Evolutionary conservation across 768 basidiomycete genomes (phyloP).

Genomic region (Phlebiopsis flavidoalba): DNA sequence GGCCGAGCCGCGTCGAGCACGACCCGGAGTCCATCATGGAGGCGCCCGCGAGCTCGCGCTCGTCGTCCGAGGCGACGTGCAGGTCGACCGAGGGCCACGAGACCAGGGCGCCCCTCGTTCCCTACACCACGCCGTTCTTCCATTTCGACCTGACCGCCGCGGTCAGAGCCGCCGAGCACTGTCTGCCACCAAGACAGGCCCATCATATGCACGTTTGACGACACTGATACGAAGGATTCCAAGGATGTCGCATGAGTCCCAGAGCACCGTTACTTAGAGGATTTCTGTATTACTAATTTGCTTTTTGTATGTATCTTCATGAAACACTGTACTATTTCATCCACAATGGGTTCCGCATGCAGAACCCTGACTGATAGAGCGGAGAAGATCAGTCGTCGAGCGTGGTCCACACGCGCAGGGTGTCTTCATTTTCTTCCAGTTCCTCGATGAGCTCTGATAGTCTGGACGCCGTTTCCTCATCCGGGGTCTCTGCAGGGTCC

Average conservation of each 20-base stretch:
- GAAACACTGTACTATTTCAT: not conserved
- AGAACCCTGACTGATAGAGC: not conserved
- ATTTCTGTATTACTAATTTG: not conserved
- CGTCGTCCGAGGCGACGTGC: conserved; percentile 4
- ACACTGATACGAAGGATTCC: not conserved
- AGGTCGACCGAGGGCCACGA: not conserved
- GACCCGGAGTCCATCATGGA: conserved; percentile 2
- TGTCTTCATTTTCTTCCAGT: conserved; percentile 55
- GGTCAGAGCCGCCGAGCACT: conserved; percentile 25
- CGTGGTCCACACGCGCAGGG: conserved; percentile 54
- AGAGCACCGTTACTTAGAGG: not conserved
- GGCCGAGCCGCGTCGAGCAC: not conserved
- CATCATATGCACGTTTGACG: conserved; percentile 1
- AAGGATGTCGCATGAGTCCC: not conserved
- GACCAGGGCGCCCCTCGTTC: conserved; percentile 30
- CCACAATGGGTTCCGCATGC: not conserved
- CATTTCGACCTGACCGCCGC: conserved; percentile 49
- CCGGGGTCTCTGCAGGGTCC: conserved; percentile 32
- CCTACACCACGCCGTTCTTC: conserved; percentile 73
- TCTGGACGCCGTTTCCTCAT: conserved; percentile 33
- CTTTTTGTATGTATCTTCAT: not conserved
- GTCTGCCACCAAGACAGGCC: not conserved
- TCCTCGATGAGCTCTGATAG: conserved; percentile 43
- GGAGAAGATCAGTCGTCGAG: conserved; percentile 24
- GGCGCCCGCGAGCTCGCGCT: conserved; percentile 8